Percentiles rank a stretch among this genome's conserved stretches.
phyloP scores from a whole-genome alignment of 2,329 filamentous ascomycete genomes.

The Epichloe uncinata region DNA sequence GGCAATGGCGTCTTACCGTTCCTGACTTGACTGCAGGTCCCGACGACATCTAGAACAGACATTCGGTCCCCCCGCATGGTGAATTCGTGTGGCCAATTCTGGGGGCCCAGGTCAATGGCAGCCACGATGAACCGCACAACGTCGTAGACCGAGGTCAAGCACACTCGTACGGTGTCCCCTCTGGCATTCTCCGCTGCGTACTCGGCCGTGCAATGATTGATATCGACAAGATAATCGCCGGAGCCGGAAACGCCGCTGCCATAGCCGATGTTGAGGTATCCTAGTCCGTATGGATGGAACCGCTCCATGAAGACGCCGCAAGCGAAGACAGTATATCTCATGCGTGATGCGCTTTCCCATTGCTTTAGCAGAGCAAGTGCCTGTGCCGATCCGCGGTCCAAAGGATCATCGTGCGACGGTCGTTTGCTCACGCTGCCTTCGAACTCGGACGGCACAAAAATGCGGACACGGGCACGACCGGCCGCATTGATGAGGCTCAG shows the following conservation, averaged over 20 bases:
- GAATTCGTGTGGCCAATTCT: constrained; percentile 55
- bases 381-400: constrained; percentile 46
- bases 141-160: constrained; percentile 56
- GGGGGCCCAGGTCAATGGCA: constrained; percentile 46
- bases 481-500: constrained; percentile 62
- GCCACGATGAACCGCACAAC: constrained; percentile 57
- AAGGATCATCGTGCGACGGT: constrained; percentile 36
- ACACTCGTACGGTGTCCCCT: constrained; percentile 40
- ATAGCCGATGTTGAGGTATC: constrained; percentile 42
- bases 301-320: constrained; percentile 68
- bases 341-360: constrained; percentile 35
- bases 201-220: constrained; percentile 43
- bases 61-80: constrained; percentile 54
- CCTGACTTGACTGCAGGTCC: constrained; percentile 33
- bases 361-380: constrained; percentile 43
- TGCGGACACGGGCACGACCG: constrained; percentile 46
- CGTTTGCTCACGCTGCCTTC: constrained; percentile 49
- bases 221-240: constrained; percentile 54
- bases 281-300: constrained; percentile 55
- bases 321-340: constrained; percentile 57
- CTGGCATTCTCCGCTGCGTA: constrained; percentile 41
- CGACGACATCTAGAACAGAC: constrained; percentile 45
- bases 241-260: constrained; percentile 40
- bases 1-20: constrained; percentile 22
- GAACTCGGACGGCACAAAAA: constrained; percentile 66